Base-by-base conservation (phyloP, 2,329 filamentous ascomycete genomes). In the Capronia epimyces region DNA sequence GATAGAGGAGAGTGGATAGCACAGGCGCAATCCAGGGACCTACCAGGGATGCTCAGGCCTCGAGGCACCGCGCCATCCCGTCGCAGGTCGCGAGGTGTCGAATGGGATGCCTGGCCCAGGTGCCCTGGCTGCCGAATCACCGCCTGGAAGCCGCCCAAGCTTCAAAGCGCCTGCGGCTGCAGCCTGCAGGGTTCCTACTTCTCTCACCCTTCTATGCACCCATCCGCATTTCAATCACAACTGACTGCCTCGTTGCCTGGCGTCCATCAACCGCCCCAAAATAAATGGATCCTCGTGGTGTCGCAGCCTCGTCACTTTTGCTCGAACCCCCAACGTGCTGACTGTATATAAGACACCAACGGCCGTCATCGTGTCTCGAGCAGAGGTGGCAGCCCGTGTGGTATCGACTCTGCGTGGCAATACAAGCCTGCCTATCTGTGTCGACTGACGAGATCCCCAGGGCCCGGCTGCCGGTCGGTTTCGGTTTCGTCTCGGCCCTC, bases 1-100 rank as follows among this genome's bases (percentile, higher is more conserved):
- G 55, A 57, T 57, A 55, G 55, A 57, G 45, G 55, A 56, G 50
- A 58, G 52, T 58, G 55, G 53, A 50, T 49, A 49, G 40, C 9
- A 2, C 21, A 20, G 15, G 12, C 15, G 15, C 34, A 37, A 18
- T 18, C 34, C 34, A 37, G 16, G 34, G 34, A 22, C 29, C 49
- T 40, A 32, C 51, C 48, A 56, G 49, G 53, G 37, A 50, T 46
- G 46, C 51, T 36, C 18, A 37, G 34, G 34, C 16, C 34, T 37
- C 16, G 16, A 37, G 15, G 16, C 15, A 37, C 34, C 15, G 34
- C 34, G 34, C 34, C 34, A 37, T 54, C 39, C 55, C 55, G 55
- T 50, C 21, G 43, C 21, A 40, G 52, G 52, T 12, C 25, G 44
- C 15, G 10, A 9, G 5, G 31, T 48, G 46, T 54, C 55, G 51